Base-by-base conservation (phyloP, 805 yeast genomes). In the Clavispora carvajalis region DNA sequence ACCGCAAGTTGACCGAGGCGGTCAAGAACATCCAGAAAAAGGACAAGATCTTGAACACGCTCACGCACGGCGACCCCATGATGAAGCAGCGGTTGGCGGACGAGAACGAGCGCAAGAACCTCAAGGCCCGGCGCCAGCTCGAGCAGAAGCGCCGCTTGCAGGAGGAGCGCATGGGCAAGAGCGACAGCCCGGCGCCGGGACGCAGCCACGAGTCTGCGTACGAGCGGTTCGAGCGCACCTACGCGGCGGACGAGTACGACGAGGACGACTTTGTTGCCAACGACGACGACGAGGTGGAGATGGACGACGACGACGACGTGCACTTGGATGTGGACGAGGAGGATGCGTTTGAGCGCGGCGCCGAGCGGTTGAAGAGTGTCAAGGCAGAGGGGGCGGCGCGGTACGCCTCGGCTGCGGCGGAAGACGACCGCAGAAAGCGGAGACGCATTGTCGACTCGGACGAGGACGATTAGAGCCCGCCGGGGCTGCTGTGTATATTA, bases 1-100 rank as follows among this genome's bases (percentile, higher is more conserved):
- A 91, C 60, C 74, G 77, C 51, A 78, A 80, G 55, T 73, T 93
- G 48, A 87, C 96, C 2, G 75, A 76, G 46, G 86, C 88, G 2
- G 78, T 84, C 31, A 72, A 74, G 45, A 65, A 65, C 36, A 70
- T 69, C 39, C 72, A 74, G 57, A 66, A 60, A 50, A 62, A 67
- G 47, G 76, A 69, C 45, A 65, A 70, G 49, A 75, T 74, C 50
- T 70, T 76, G 51, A 74, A 72, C 50, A 70, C 79, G 1, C 67
- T 76, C 30, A 75, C 79, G 13, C 72, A 75, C 4, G 65, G 73
- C 40, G 95, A 85, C 63, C 95, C 93, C 1, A 79, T 81, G 58
- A 62, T 78, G 53, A 82, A 77, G 47, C 82, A 83, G 46, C 73
- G 78, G 57, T 73, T 73, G 52, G 73, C 82, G 33, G 91, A 84